Conservation (phyloP, 106 monocot genomes). For the Platanthera guangdongensis region DNA sequence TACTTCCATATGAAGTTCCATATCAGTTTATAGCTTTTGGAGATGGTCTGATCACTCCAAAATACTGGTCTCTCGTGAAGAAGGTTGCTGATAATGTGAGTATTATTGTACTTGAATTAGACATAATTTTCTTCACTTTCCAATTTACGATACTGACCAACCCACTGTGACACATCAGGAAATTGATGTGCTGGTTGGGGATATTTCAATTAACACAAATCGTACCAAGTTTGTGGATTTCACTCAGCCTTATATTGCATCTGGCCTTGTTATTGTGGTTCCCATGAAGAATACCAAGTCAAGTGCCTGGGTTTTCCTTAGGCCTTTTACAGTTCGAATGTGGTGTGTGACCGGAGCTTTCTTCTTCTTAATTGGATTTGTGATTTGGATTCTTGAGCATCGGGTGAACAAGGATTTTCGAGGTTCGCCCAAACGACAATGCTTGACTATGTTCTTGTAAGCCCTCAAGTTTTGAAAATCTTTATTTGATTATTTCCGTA, state of each 20-base stretch:
- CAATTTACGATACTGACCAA: neutral
- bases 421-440: slow-evolving; percentile 49
- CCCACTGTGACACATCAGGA: slow-evolving; percentile 14
- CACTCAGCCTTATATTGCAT: slow-evolving; percentile 51
- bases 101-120: neutral
- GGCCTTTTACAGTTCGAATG: slow-evolving; percentile 54
- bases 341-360: slow-evolving; percentile 51
- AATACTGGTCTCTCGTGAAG: slow-evolving; percentile 42
- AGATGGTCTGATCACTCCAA: slow-evolving; percentile 45
- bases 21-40: slow-evolving; percentile 52
- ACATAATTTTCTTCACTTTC: neutral
- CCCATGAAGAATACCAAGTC: slow-evolving; percentile 28
- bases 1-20: slow-evolving; percentile 59
- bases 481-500: neutral
- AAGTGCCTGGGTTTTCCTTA: slow-evolving; percentile 57
- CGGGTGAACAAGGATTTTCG: slow-evolving; percentile 51
- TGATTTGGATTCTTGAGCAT: slow-evolving; percentile 74
- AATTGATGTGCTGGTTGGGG: slow-evolving; percentile 51
- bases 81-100: slow-evolving; percentile 41
- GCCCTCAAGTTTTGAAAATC: slow-evolving; percentile 4
- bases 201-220: slow-evolving; percentile 39
- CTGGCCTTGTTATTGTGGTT: slow-evolving; percentile 49
- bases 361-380: slow-evolving; percentile 52
- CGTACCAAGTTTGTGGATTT: slow-evolving; percentile 57
- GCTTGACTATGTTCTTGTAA: slow-evolving; percentile 46